Base-by-base conservation (phyloP, 371 early-diverging fungal genomes). In the Actinomortierella wolfii region DNA sequence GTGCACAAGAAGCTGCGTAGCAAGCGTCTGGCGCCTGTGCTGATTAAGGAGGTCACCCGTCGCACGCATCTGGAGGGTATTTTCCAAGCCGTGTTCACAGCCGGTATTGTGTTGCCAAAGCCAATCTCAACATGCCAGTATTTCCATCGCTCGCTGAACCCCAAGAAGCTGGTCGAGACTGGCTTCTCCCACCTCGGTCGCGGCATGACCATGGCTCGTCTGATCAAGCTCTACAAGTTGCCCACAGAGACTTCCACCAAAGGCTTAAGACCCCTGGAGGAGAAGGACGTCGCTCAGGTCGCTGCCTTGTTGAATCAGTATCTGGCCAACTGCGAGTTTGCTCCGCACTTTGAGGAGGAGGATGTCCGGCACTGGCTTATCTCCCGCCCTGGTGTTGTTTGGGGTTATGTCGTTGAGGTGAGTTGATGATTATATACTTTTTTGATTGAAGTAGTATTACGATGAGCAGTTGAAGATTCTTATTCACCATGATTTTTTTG, bases 21-120 rank as follows among this genome's bases (percentile, higher is more conserved):
- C 48, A 96, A 97, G 78, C 90, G 97, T 53, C 81, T 99, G 56
- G 94, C 99, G 9, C 99, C 99, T 17, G 86, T 99, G n/a, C 80
- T 99, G 53, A 99, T 99, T 78, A 92, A 92, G 76, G 99, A 99
- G 76, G 89, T 99, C 48, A 99, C 98, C 2, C 90, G 99, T 47
- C 88, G 94, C 41, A 94, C 93, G 42, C 92, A 99, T 82, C 67
- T 92, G 55, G 87, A 89, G 61, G 97, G 97, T 18, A 94, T 98
- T 43, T 98, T 95, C 86, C 96, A 97, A 76, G 99, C 99, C 28
- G 89, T 96, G 2, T 99, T 99, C 82, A 99, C 99, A 9, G 97
- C 93, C 18, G 99, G 98, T 34, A 87, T 87, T 25, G 85, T 88
- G 40, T 79, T 99, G 50, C 99, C 99, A 11, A 97, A 91, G 71